Base-by-base conservation (phyloP, 495 filamentous ascomycete species). In the Neurospora sp. region DNA sequence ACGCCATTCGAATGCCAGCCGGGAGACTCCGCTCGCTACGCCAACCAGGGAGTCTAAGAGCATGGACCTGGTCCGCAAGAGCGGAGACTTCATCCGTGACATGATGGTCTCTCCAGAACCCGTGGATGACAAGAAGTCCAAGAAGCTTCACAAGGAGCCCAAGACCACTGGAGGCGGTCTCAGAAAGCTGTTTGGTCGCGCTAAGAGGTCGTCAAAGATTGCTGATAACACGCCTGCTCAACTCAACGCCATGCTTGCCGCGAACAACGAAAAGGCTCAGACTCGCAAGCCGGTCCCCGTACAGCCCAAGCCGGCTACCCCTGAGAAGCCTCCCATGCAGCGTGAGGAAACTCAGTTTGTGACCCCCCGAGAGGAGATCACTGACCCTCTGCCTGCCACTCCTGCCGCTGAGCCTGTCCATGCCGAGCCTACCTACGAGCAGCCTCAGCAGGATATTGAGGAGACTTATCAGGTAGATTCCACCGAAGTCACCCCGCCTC, bases 161-260 rank as follows among this genome's bases (percentile, higher is more conserved):
- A 85, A 84, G 76, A 68, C 71, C 3, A 74, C 78, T 17, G 80
- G 75, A 10, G 78, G 79, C 48, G 83, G 87, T 7, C 86, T 92
- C 71, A 87, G 84, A 74, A 91, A 89, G 81, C 78, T 92, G 71
- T 92, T 92, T 76, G 85, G 85, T 40, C 86, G 88, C 72, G 89
- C 86, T 79, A 88, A 88, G 79, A 86, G 86, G 69, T 75, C 80
- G 69, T 87, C 84, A 0, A 86, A 83, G 79, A 69, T 86, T 41
- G 84, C 85, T 20, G 85, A 86, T 12, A 84, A 84, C 74, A 82
- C 84, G 14, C 79, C 84, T 20, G 76, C 78, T 65, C 80, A 83
- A 41, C 65, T 84, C 59, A 83, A 82, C 71, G 40, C 74, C 40
- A 82, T 84, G 75, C 68, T 79, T 37, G 72, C 72, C 1, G 70